These are phyloP conservation scores for Rubroshorea leprosula DNA, from an alignment of 345 rosid species.

Conservation along the genomic window DNA sequence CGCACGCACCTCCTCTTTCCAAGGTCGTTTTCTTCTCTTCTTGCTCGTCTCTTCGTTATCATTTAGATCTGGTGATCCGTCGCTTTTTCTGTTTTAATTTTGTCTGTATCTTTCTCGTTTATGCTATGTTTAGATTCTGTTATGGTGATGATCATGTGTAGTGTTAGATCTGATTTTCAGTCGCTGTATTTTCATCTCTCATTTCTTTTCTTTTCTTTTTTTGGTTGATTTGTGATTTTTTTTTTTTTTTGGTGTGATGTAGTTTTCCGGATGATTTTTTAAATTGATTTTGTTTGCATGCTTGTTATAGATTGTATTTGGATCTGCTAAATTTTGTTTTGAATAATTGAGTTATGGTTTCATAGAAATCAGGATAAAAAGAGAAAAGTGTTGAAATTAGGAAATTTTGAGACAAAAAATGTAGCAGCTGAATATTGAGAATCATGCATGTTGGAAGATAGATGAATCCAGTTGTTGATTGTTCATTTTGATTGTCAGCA, in stretches of 20 bases:
- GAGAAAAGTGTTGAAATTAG: not conserved
- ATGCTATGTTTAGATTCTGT: not conserved
- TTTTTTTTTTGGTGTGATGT: not conserved
- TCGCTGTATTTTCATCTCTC: not conserved
- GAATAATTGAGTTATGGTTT: not conserved
- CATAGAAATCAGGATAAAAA: not conserved
- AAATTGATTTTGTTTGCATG: not conserved
- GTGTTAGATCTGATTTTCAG: not conserved
- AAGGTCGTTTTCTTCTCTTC: constrained; percentile 9
- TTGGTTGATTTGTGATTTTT: not conserved
- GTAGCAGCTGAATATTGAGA: too few species aligned
- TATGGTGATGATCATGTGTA: not conserved
- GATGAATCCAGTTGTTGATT: too few species aligned
- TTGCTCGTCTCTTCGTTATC: not conserved
- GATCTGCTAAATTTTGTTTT: not conserved
- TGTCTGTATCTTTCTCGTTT: too few species aligned
- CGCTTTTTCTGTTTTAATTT: too few species aligned
- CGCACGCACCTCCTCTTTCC: constrained; percentile 4
- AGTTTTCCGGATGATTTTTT: not conserved
- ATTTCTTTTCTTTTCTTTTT: too few species aligned
- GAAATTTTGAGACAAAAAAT: too few species aligned
- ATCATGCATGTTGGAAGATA: too few species aligned
- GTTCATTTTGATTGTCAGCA: too few species aligned
- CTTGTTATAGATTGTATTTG: not conserved
- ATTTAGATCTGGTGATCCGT: not conserved